phyloP scores from a whole-genome alignment of 257 asterid species.

The Forsythia viridissima region DNA sequence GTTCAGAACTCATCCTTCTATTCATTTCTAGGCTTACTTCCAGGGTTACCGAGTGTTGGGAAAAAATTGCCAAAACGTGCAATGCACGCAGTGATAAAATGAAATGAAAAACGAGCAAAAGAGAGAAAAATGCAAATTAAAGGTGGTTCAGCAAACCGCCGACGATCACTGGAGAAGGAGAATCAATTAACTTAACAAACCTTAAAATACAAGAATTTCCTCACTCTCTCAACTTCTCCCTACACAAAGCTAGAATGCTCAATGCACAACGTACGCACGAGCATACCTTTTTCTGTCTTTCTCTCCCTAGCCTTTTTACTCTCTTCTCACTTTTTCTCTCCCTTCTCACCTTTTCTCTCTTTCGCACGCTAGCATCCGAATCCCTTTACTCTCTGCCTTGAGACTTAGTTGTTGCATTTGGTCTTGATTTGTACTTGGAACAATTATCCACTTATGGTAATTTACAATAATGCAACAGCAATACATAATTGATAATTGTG shows the following conservation, averaged over 20 bases:
- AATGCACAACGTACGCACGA: neutral
- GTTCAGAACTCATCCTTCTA: constrained; percentile 33
- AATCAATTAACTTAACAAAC: neutral
- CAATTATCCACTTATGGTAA: neutral
- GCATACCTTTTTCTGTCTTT: neutral
- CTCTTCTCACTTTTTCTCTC: neutral
- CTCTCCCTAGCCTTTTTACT: neutral
- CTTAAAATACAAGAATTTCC: neutral
- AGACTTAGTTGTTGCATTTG: neutral
- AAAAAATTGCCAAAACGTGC: neutral
- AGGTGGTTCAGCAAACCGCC: neutral
- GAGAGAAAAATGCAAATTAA: neutral
- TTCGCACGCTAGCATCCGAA: neutral
- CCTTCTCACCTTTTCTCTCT: neutral
- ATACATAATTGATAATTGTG: neutral
- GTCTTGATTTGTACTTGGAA: neutral
- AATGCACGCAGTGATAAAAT: neutral
- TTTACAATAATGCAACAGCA: neutral
- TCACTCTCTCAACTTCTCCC: neutral
- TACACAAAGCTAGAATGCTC: neutral
- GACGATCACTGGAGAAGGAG: neutral
- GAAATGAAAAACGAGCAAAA: neutral
- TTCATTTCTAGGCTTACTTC: constrained; percentile 11
- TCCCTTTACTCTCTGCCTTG: neutral
- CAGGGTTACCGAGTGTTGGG: neutral